Conservation (phyloP, 139 green algal genomes). For the Raphidocelis subcapitata region DNA sequence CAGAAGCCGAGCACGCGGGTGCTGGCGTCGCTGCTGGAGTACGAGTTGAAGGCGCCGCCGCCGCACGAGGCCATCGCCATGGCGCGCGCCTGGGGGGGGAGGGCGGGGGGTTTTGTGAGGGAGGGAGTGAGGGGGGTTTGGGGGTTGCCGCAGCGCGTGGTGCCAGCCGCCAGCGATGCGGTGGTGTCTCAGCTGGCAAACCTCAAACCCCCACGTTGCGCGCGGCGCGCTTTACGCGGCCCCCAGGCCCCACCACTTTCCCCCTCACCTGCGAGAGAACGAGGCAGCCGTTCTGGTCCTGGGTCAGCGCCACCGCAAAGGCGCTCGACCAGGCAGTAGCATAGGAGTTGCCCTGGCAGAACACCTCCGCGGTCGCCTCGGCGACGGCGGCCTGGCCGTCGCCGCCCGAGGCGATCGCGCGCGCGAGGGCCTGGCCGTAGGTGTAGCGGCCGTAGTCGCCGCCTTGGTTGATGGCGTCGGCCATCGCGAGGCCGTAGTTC, state of each 20-base stretch:
- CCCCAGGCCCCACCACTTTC: too few species aligned
- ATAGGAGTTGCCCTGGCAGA: slow-evolving; percentile 12
- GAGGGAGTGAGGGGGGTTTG: too few species aligned
- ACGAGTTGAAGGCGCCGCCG: not conserved
- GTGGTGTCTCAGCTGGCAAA: too few species aligned
- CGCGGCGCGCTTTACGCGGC: too few species aligned
- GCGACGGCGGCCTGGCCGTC: slow-evolving; percentile 20
- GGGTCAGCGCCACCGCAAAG: slow-evolving; percentile 14
- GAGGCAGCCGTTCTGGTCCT: slow-evolving; percentile 17
- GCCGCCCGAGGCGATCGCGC: slow-evolving; percentile 19
- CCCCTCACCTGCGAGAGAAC: too few species aligned
- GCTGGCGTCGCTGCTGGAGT: slow-evolving; percentile 6
- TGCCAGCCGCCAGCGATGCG: too few species aligned
- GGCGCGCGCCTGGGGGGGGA: slow-evolving; percentile 18
- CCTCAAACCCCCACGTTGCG: too few species aligned
- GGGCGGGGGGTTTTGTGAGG: too few species aligned
- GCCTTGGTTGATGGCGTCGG: slow-evolving; percentile 7
- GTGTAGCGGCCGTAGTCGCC: not conserved
- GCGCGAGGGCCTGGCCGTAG: slow-evolving; percentile 16
- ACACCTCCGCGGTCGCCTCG: slow-evolving; percentile 26
- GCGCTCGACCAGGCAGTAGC: slow-evolving; percentile 18
- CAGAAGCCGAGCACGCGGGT: slow-evolving; percentile 27
- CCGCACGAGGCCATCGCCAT: slow-evolving; percentile 21
- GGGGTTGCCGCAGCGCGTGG: too few species aligned
- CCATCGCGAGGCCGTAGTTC: slow-evolving; percentile 9